Percentiles rank a stretch among this genome's conserved stretches.
Conservation (phyloP, 2,329 filamentous ascomycete genomes). For the Triangularia verruculosa region DNA sequence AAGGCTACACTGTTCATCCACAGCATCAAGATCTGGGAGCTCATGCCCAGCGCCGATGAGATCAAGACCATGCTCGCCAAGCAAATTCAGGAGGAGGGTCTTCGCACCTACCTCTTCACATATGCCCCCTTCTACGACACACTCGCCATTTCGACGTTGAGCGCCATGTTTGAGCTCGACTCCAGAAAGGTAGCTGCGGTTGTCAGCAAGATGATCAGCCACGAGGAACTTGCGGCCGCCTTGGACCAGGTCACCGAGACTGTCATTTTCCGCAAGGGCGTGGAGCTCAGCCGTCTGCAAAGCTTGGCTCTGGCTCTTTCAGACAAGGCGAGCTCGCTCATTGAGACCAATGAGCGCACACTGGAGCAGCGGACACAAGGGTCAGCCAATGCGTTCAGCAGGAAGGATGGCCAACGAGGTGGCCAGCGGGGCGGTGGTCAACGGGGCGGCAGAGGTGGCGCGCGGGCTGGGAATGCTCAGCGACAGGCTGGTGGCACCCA, state of each 20-base stretch:
- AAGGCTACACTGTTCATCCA: slow-evolving; percentile 91
- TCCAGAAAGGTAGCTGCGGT: slow-evolving; percentile 89
- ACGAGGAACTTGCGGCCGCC: slow-evolving; percentile 94
- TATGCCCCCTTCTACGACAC: slow-evolving; percentile 99
- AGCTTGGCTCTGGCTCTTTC: slow-evolving; percentile 89
- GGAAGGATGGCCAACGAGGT: slow-evolving; percentile 76
- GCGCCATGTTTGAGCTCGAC: slow-evolving; percentile 92
- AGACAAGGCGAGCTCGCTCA: slow-evolving; percentile 93
- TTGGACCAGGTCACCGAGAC: slow-evolving; percentile 96
- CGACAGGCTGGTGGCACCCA: slow-evolving; percentile 71
- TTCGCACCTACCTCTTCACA: slow-evolving; percentile 97
- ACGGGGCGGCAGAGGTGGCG: slow-evolving; percentile 60
- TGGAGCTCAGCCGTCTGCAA: slow-evolving; percentile 94
- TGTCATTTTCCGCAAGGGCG: slow-evolving; percentile 98
- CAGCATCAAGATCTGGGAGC: slow-evolving; percentile 99
- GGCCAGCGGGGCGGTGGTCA: slow-evolving; percentile 63
- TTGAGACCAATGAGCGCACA: slow-evolving; percentile 96
- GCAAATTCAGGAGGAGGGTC: slow-evolving; percentile 97
- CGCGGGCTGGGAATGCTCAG: slow-evolving; percentile 55
- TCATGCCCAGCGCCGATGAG: slow-evolving; percentile 87
- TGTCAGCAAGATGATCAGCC: slow-evolving; percentile 98
- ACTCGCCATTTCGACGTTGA: slow-evolving; percentile 78
- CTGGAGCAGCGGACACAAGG: slow-evolving; percentile 96
- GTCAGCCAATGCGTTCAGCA: slow-evolving; percentile 90
- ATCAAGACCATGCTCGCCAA: slow-evolving; percentile 97